Percentiles rank a stretch among this genome's conserved stretches.
Conservation (phyloP, 208 protist genomes). For the Acanthamoeba sp. region DNA sequence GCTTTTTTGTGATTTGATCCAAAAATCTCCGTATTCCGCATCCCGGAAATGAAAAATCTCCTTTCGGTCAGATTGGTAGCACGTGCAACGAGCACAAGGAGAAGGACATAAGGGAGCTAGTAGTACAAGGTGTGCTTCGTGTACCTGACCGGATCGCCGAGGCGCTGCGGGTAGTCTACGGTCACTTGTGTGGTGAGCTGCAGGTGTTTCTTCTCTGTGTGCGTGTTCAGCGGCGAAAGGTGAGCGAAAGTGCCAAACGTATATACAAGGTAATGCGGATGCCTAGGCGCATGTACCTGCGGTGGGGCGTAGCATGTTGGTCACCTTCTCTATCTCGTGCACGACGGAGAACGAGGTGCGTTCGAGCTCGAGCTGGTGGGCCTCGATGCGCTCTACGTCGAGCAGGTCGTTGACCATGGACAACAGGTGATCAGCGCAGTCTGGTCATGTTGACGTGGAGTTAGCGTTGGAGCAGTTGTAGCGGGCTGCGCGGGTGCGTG, state of each 20-base stretch:
- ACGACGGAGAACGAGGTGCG: neutral
- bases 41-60: no score
- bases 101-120: neutral
- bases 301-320: neutral
- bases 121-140: no score
- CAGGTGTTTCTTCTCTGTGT: neutral
- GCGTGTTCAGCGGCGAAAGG: neutral
- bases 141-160: neutral
- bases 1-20: no score
- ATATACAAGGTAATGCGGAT: neutral
- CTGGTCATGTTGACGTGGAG: neutral
- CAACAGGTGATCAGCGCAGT: slow-evolving; percentile 63
- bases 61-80: neutral
- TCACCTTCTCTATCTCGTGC: neutral
- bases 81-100: neutral
- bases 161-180: neutral
- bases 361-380: neutral
- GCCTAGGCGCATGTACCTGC: neutral
- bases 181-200: neutral
- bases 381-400: slow-evolving; percentile 40
- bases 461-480: neutral
- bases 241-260: neutral
- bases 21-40: no score
- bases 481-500: neutral
- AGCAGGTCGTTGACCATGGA: slow-evolving; percentile 59